A percentile compares a stretch with the other conserved stretches of the same genome.
These are phyloP conservation scores for Lathyrus oleraceus DNA, from an alignment of 306 rosid species.

Conservation along the genomic window DNA sequence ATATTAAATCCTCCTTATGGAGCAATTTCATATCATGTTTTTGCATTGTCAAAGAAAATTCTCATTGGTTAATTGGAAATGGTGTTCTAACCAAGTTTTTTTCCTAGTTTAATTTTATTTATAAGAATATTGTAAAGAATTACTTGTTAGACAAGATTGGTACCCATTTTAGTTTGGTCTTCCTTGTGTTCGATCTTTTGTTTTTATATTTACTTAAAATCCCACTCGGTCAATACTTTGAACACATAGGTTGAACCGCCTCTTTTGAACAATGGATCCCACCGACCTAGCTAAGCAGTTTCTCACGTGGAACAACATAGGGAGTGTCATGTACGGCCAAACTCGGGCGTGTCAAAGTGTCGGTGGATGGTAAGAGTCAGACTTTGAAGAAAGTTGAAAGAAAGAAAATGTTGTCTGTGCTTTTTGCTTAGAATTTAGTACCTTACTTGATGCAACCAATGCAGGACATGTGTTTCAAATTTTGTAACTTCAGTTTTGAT, in stretches of 20 bases:
- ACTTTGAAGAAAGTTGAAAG: not conserved
- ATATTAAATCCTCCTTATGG: too few relatives aligned
- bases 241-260: not conserved
- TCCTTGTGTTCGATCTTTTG: too few relatives aligned
- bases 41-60: too few relatives aligned
- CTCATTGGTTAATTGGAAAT: too few relatives aligned
- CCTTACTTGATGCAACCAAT: constrained; percentile 5
- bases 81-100: too few relatives aligned
- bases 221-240: too few relatives aligned
- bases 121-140: too few relatives aligned
- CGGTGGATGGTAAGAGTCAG: constrained; percentile 44
- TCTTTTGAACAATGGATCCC: constrained; percentile 31
- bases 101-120: too few relatives aligned
- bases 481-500: not conserved
- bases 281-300: constrained; percentile 3
- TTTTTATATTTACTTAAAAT: too few relatives aligned
- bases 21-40: too few relatives aligned
- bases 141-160: too few relatives aligned
- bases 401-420: not conserved
- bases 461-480: constrained; percentile 1
- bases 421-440: constrained; percentile 25
- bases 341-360: constrained; percentile 47
- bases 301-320: constrained; percentile 28
- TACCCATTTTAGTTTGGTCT: too few relatives aligned
- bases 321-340: constrained; percentile 35